Base-by-base conservation (phyloP, 192 early-diverging fungal species). In the Gigaspora rosea region DNA sequence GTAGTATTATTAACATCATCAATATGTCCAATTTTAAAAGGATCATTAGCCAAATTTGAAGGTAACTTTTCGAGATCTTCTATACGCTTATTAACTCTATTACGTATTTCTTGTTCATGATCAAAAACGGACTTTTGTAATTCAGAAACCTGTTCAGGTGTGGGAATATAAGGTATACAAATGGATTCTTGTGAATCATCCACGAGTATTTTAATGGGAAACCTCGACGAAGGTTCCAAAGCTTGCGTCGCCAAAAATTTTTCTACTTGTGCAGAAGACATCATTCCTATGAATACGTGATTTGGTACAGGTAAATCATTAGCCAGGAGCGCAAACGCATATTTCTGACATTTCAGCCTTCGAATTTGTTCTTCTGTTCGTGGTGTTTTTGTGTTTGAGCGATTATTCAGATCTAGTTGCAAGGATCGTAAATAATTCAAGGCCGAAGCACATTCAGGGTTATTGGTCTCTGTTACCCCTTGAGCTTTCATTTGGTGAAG, bases 401-500 rank as follows among this genome's bases (percentile, higher is more conserved):
- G 83, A 9, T 75, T 27, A 27, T 27, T 78, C 80, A 76, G 48
- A 50, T 41, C 80, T 76, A 48, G 82, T 82, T 16, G 84, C 79
- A n/a, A 41, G 7, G 41, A 41, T 1, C 88, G 82, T 52, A 94
- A 78, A 22, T 89, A 75, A 0, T 76, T 64, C 84, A 94, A 82
- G 49, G 95, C 84, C 73, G 88, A 83, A 48, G 92, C 94, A 77
- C 86, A 93, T 77, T 94, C 91, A 18, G 85, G 83, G 79, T 90
- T 89, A 75, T 88, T 94, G 33, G 87, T 87, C 85, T 97, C 94
- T 11, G 88, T 95, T 11, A 92, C 90, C n/a, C 94, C 94, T 13
- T 82, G 83, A 18, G 83, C 79, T 71, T 92, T 88, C 82, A 92
- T 81, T 41, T 41, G 41, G 41, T 7, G 41, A 41, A 41, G 41